phyloP scores from a whole-genome alignment of 164 flowering plant genomes.

The Berberis vulgaris region DNA sequence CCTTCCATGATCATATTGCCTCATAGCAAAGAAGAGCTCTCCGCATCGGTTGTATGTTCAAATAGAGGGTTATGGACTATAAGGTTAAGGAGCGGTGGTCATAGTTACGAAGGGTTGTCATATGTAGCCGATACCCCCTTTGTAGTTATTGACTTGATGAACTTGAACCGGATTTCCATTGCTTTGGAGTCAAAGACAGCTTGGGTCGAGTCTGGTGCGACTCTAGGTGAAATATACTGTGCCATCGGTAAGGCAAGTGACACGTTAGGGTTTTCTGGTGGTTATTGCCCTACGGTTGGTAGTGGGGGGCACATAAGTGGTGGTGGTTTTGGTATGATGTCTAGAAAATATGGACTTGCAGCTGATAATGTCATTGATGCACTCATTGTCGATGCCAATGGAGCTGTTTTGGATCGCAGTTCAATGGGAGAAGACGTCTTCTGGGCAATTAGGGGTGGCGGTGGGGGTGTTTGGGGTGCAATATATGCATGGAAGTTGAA shows the following conservation, averaged over 20 bases:
- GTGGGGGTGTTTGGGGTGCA: constrained; percentile 1
- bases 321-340: no score
- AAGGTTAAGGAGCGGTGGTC: constrained; percentile 14
- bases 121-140: constrained; percentile 12
- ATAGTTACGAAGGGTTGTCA: constrained; percentile 19
- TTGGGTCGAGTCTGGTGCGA: constrained; percentile 14
- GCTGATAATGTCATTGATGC: constrained; percentile 11
- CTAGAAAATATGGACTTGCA: not conserved
- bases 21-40: constrained; percentile 3
- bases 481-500: not conserved
- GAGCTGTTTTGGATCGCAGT: not conserved
- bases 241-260: not conserved
- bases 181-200: constrained; percentile 14
- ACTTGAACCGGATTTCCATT: constrained; percentile 5
- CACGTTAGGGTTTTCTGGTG: constrained; percentile 1
- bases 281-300: not conserved
- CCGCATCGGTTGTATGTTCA: constrained; percentile 1
- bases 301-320: no score
- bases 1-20: constrained; percentile 7
- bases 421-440: not conserved
- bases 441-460: constrained; percentile 3
- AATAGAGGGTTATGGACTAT: constrained; percentile 9
- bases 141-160: constrained; percentile 15
- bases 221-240: not conserved
- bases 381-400: not conserved